Base-by-base conservation (phyloP, 2,329 filamentous ascomycete genomes). In the Phaeomoniella chlamydospora region DNA sequence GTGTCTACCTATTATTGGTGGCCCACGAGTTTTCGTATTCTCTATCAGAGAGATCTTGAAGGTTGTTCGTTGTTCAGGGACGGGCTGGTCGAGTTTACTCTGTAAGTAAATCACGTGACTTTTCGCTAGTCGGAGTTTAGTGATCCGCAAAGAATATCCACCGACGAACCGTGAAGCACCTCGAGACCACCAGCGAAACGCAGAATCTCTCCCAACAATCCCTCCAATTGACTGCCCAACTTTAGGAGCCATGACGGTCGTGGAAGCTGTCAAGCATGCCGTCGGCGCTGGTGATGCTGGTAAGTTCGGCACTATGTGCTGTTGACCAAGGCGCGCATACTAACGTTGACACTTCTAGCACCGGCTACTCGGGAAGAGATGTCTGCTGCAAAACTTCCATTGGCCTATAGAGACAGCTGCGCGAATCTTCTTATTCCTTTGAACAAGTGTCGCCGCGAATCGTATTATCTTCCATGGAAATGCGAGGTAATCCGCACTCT, bases 391-490 rank as follows among this genome's bases (percentile, higher is more conserved):
- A 79, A 75, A 54, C 72, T 96, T 35, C 88, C 90, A 10, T 63
- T 96, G 37, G 72, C 81, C 51, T 98, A 98, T 72, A 77, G 90
- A 57, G 90, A 98, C 64, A 87, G 79, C 64, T 98, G 90, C 67
- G 90, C 87, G 43, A 77, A 90, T 62, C 80, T 98, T 33, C 69
- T 96, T 43, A 94, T 96, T 45, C 90, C 90, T 12, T 72, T 98
- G 49, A 98, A 98, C 68, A 80, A 81, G 54, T 98, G 90, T 72
- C 86, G 90, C 43, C 73, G 75, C 62, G 80, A 92, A 49, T 81
- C 85, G 44, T 96, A 81, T 68, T 98, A 94, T 61, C 65, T 94
- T 51, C 87, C 87, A 13, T 98, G 90, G 90, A 94, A 93, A 72
- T 98, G 90, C 62, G 76, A 83, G 73, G 90, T 96, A 72, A 49